Conservation (phyloP, 2,329 filamentous ascomycete genomes). For the Epichloe sibirici region DNA sequence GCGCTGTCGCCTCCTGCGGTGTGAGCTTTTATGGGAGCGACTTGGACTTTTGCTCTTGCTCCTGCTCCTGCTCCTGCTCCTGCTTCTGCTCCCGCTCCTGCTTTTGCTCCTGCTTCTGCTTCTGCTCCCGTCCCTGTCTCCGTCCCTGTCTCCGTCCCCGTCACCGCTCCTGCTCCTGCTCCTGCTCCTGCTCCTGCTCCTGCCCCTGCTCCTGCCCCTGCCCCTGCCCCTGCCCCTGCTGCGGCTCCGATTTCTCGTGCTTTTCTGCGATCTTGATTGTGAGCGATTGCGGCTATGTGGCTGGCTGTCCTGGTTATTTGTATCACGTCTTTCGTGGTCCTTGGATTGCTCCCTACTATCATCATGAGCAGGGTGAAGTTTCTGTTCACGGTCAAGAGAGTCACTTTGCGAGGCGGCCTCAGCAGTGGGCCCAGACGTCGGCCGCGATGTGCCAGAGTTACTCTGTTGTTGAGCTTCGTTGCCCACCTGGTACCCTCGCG, state of each 20-base stretch:
- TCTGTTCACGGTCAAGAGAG: slow-evolving; percentile 28
- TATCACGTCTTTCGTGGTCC: slow-evolving; percentile 15
- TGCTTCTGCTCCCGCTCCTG: slow-evolving; percentile 15
- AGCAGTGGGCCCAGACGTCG: slow-evolving; percentile 4
- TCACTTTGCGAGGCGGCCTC: slow-evolving; percentile 31
- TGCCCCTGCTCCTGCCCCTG: slow-evolving; percentile 16
- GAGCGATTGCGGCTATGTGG: slow-evolving; percentile 14
- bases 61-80: slow-evolving; percentile 13
- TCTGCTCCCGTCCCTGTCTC: slow-evolving; percentile 13
- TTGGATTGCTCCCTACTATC: slow-evolving; percentile 21
- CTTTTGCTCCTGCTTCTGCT: slow-evolving; percentile 12
- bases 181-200: slow-evolving; percentile 16
- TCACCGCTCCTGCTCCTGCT: slow-evolving; percentile 7
- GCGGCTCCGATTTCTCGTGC: slow-evolving; percentile 16
- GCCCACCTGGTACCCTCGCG: slow-evolving; percentile 35
- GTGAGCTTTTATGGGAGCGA: slow-evolving; percentile 31
- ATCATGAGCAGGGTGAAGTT: slow-evolving; percentile 16
- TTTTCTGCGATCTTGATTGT: slow-evolving; percentile 22
- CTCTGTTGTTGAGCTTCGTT: slow-evolving; percentile 25
- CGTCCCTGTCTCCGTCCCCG: slow-evolving; percentile 20
- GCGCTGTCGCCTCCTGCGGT: slow-evolving; percentile 41
- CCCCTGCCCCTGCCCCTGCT: slow-evolving; percentile 17
- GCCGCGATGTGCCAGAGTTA: slow-evolving; percentile 6
- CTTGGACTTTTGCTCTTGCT: slow-evolving; percentile 10
- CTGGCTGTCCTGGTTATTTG: slow-evolving; percentile 11